phyloP scores from a whole-genome alignment of 768 basidiomycete species.

The Lactarius vividus region DNA sequence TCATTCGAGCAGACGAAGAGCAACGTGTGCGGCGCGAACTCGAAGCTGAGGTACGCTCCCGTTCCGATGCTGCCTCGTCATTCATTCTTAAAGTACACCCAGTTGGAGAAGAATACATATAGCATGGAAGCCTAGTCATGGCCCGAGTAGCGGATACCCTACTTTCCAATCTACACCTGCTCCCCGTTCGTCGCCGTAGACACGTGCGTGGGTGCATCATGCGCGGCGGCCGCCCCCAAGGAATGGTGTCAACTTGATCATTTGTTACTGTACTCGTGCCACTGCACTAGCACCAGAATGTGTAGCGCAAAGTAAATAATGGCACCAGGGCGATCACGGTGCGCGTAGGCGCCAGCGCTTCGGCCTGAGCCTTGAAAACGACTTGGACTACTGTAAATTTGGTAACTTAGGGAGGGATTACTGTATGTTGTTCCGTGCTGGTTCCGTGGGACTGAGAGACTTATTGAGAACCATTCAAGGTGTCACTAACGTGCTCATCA shows the following conservation, averaged over 20 bases:
- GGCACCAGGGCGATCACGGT: background rate
- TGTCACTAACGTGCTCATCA: background rate
- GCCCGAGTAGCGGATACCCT: background rate
- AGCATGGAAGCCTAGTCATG: conserved; percentile 49
- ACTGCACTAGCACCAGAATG: background rate
- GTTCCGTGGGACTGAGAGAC: background rate
- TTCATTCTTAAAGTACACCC: conserved; percentile 4
- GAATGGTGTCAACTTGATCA: background rate
- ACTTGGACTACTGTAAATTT: background rate
- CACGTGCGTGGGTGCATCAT: background rate
- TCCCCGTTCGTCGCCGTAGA: background rate
- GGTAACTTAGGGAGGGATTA: background rate
- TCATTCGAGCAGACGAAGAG: conserved; percentile 82
- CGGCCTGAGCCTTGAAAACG: background rate
- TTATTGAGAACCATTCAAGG: background rate
- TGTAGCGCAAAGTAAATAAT: background rate
- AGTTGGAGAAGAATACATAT: conserved; percentile 88
- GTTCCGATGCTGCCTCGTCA: background rate
- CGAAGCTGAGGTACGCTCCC: conserved; percentile 63
- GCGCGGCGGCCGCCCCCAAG: background rate
- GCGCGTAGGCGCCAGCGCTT: background rate
- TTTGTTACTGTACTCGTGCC: background rate
- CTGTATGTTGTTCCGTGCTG: background rate
- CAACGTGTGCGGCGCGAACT: conserved; percentile 68
- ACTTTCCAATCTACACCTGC: background rate